Evolutionary conservation across 345 rosid species (phyloP), one percentile per base, ranked within the genome.

Genomic region (rapeseed (Brassica napus)): DNA sequence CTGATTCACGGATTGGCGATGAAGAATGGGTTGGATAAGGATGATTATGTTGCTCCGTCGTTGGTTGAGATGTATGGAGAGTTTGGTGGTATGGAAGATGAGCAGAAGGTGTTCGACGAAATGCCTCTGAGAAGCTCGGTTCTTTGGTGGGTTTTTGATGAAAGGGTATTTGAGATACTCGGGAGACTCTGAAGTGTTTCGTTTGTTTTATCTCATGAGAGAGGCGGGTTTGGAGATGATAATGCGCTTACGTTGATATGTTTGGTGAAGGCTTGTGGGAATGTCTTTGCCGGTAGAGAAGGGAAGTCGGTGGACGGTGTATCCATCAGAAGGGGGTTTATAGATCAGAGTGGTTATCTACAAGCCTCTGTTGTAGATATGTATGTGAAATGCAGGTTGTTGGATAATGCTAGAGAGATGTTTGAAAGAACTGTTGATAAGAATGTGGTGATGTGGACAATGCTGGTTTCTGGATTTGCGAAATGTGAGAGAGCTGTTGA

Each of bases 401-500:
- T 81, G 42, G 73, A 73, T 59, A 57, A 65, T 49, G 87, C 89
- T 1, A 64, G 77, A 10, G 71, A 57, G 8, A 37, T 87, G 55
- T 91, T 91, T 65, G 84, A 82, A 24, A 75, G 34, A 52, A 47
- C 83, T 62, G 72, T 75, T 14, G 76, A 75, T 55, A 85, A 76
- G 84, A 89, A 91, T 82, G 86, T 83, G 39, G 85, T 87, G 8
- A 77, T 87, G 49, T 88, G 93, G 92, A 83, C 85, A 49, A 78
- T 87, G 5, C 73, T 91, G 77, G 83, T 91, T 67, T 82, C 85
- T 34, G 93, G 87, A 6, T 82, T 79, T 74, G 82, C 87, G 1
- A 85, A 82, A 28, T 83, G 78, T 69, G 87, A 83, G 23, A 83
- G 86, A 82, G 77, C 81, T 73, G 14, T 35, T 49, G 85, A 83